These are phyloP conservation scores for Pyricularia sp. DNA, from an alignment of 2,329 filamentous ascomycete species.

Conservation along the genomic window DNA sequence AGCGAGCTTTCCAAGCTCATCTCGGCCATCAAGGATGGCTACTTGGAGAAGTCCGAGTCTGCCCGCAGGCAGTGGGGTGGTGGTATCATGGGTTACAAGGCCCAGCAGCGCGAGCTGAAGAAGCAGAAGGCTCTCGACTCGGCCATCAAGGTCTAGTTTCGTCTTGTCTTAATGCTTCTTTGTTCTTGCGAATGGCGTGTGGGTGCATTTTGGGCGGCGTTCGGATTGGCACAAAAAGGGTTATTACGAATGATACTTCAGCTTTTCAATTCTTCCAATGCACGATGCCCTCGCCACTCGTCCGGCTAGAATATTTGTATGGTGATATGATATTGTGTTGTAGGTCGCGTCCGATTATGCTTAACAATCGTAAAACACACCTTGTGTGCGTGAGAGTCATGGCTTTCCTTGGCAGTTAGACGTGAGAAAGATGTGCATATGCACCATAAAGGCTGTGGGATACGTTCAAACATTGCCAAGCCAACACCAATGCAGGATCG, in stretches of 20 bases:
- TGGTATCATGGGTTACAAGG: slow-evolving; percentile 98
- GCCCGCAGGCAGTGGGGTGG: slow-evolving; percentile 91
- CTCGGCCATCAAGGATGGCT: slow-evolving; percentile 94
- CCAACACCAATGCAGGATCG: not conserved
- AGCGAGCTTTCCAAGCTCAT: slow-evolving; percentile 93
- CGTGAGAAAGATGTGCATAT: not conserved
- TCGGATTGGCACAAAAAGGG: slow-evolving; percentile 20
- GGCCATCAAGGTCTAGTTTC: slow-evolving; percentile 89
- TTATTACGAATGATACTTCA: slow-evolving; percentile 13
- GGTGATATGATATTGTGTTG: not conserved
- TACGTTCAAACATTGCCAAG: not conserved
- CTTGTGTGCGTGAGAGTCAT: not conserved
- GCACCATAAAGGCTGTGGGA: not conserved
- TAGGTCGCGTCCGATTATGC: not conserved
- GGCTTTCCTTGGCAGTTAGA: not conserved
- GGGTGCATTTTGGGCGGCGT: slow-evolving; percentile 18
- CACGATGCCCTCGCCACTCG: not conserved
- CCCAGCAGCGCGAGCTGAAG: slow-evolving; percentile 64
- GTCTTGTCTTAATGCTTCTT: slow-evolving; percentile 10
- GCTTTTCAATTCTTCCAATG: slow-evolving; percentile 5
- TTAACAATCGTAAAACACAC: not conserved
- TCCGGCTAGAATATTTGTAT: not conserved
- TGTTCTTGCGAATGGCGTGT: slow-evolving; percentile 11
- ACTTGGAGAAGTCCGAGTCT: slow-evolving; percentile 90
- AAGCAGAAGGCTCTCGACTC: slow-evolving; percentile 86